Conservation (phyloP, 2,329 filamentous ascomycete genomes). For the Apiospora malaysiana region DNA sequence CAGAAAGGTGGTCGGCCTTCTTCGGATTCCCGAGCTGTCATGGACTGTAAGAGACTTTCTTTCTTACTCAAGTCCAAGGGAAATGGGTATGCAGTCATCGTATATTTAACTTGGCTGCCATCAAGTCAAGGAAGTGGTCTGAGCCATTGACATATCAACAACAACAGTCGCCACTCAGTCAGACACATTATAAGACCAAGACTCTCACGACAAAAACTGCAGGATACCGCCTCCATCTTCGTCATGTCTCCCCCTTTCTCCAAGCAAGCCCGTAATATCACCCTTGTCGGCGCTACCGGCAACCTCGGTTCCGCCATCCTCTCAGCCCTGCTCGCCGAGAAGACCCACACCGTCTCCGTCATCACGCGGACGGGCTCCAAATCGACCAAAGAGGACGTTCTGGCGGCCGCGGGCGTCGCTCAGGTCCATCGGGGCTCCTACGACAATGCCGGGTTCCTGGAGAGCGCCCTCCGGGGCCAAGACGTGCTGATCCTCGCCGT, state of each 20-base stretch:
- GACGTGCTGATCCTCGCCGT: slow-evolving; percentile 41
- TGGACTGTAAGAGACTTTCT: background rate
- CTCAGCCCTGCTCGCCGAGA: slow-evolving; percentile 34
- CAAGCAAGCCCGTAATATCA: slow-evolving; percentile 30
- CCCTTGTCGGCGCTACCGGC: slow-evolving; percentile 36
- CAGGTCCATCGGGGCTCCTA: slow-evolving; percentile 31
- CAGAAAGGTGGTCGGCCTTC: background rate
- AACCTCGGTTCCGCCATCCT: slow-evolving; percentile 38
- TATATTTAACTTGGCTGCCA: background rate
- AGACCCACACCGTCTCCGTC: slow-evolving; percentile 39
- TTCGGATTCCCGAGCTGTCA: background rate
- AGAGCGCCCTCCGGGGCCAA: slow-evolving; percentile 39
- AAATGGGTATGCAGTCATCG: background rate
- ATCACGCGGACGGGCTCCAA: slow-evolving; percentile 38
- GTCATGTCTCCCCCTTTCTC: slow-evolving; percentile 25
- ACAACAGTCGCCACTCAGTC: too few relatives aligned
- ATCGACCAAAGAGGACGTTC: slow-evolving; percentile 28
- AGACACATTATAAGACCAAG: background rate
- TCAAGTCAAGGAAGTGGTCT: too few relatives aligned
- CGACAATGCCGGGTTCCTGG: slow-evolving; percentile 35
- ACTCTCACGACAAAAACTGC: background rate
- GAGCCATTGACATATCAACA: too few relatives aligned
- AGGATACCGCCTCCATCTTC: background rate
- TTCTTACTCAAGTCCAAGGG: background rate
- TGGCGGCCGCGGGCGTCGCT: slow-evolving; percentile 22